phyloP scores from a whole-genome alignment of 1,139 yeast species.

The Magnusiomyces suaveolens region DNA sequence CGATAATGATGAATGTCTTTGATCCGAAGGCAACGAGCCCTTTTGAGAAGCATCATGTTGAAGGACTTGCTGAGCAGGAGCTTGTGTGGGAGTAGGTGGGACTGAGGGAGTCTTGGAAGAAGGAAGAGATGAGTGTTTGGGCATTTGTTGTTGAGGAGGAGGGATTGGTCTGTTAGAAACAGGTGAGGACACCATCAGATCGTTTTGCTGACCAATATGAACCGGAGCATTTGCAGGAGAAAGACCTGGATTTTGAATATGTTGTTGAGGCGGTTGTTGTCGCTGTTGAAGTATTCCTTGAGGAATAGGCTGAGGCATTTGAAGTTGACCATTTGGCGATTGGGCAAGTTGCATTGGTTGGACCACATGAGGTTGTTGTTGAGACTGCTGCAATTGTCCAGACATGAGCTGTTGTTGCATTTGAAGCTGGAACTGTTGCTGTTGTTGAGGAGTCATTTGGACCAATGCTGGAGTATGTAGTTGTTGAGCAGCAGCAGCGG shows the following conservation, averaged over 20 bases:
- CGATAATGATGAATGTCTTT: background rate
- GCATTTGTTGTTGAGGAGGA: background rate
- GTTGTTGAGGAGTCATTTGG: constrained; percentile 4
- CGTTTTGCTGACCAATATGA: background rate
- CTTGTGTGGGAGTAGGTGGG: constrained; percentile 2
- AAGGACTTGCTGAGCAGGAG: background rate
- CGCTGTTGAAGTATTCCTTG: background rate
- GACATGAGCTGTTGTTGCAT: background rate
- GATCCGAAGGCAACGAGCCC: background rate
- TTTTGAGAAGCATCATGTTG: background rate
- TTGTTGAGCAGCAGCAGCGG: background rate
- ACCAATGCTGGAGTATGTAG: constrained; percentile 4
- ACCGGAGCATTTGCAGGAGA: background rate
- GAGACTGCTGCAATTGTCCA: constrained; percentile 2
- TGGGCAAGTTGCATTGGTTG: constrained; percentile 2
- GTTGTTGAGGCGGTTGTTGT: background rate
- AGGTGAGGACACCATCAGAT: background rate
- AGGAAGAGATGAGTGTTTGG: background rate
- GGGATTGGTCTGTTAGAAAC: background rate
- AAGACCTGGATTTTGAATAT: background rate
- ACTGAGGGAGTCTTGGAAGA: background rate
- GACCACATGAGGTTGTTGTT: background rate
- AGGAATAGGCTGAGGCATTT: background rate
- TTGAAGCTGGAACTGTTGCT: constrained; percentile 1
- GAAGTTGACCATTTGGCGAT: background rate